Evolutionary conservation across 805 yeast genomes (phyloP), one percentile per base, ranked within the genome.

Genomic region (Tetrapisispora phaffii): DNA sequence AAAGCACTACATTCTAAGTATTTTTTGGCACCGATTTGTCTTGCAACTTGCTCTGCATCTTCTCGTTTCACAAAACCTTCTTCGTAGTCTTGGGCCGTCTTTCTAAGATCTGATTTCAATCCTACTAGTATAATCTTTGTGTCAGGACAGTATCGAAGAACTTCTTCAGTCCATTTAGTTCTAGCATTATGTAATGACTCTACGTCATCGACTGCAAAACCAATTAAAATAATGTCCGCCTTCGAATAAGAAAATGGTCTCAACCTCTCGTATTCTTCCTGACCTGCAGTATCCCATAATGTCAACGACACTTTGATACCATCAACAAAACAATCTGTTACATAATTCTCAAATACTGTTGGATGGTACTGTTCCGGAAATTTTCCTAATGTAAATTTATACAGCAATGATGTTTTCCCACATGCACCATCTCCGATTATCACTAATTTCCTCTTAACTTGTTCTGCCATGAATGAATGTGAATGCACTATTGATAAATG

Each of bases 251-350:
- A 83, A 51, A 89, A 69, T 0, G 96, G 96, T 49, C 96, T 75
- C 47, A 89, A 69, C 47, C 96, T 69, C 54, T 88, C 96, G 60
- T 88, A 88, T 65, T 88, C 97, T 67, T 88, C 97, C 66, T 88
- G 96, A 2, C 97, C 97, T 4, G 97, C 96, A 1, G 96, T 88
- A 61, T 88, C 97, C 96, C 97, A 88, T 22, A 88, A 67, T 1
- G 95, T 89, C 45, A 88, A 66, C 50, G 87, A 82, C 3, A 88
- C 95, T 15, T 93, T 83, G 53, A 87, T 88, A 3, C 96, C 96
- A 58, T 88, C 97, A 17, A 89, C 94, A 47, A 95, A 71, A 63
- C 96, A 88, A 57, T 87, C 95, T 1, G 96, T 87, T 15, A 88
- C 96, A 62, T 89, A 87, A 63, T 89, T 88, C 55, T 88, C 97